phyloP scores from a whole-genome alignment of 805 yeast genomes.

The Ogataea chonburiensis region DNA sequence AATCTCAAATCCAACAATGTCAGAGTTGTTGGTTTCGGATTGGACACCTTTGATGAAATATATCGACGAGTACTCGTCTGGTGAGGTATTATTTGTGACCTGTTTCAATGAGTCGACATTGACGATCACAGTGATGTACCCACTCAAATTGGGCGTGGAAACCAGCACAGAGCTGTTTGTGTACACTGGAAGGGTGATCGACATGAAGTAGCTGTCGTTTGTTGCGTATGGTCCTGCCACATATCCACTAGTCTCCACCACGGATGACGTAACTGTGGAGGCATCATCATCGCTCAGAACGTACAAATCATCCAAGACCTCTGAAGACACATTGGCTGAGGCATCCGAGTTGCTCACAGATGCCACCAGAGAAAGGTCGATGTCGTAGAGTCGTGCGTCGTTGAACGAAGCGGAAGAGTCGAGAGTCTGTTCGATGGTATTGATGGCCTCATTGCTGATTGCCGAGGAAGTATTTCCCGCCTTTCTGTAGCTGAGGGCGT shows the following conservation, averaged over 20 bases:
- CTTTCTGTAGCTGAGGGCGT: slow-evolving; percentile 57
- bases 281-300: slow-evolving; percentile 20
- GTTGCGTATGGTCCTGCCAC: slow-evolving; percentile 66
- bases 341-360: slow-evolving; percentile 37
- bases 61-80: slow-evolving; percentile 36
- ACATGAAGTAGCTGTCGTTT: slow-evolving; percentile 51
- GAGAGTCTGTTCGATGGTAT: slow-evolving; percentile 58
- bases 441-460: slow-evolving; percentile 45
- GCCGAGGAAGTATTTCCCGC: slow-evolving; percentile 68
- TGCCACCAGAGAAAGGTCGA: slow-evolving; percentile 49
- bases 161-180: slow-evolving; percentile 70
- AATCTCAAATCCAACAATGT: slow-evolving; percentile 38
- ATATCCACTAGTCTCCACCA: slow-evolving; percentile 45
- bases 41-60: slow-evolving; percentile 27
- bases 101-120: slow-evolving; percentile 42
- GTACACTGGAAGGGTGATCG: slow-evolving; percentile 74
- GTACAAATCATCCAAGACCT: slow-evolving; percentile 43
- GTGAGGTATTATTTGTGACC: slow-evolving; percentile 42
- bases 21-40: slow-evolving; percentile 24
- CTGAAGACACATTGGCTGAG: slow-evolving; percentile 32
- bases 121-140: slow-evolving; percentile 64
- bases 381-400: slow-evolving; percentile 66
- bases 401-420: slow-evolving; percentile 62
- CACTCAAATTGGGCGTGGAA: slow-evolving; percentile 58
- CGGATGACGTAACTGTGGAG: slow-evolving; percentile 40